Base-by-base conservation (phyloP, 768 basidiomycete species). In the Lactarius hatsudake region DNA sequence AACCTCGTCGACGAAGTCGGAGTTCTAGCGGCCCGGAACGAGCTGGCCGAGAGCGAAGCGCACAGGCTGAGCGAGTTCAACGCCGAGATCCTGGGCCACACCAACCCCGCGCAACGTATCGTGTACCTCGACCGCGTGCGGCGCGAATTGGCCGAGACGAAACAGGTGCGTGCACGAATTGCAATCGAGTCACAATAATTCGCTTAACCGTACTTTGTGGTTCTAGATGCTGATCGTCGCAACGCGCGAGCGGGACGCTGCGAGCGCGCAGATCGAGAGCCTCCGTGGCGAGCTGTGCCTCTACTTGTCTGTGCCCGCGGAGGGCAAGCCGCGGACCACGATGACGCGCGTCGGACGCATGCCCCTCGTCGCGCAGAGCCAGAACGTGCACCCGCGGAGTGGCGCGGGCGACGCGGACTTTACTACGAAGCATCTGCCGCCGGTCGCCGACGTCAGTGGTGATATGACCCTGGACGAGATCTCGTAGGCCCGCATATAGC, bases 41-140 rank as follows among this genome's bases (percentile, higher is more conserved):
- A 87, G 38, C 80, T 94, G 42, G 91, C 92, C 8, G 89, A 94
- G 72, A 87, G 87, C 51, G 95, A 96, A 74, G 86, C 90, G 0
- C 80, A 84, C 45, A 79, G 81, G n/a, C 82, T 96, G 53, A 87
- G 90, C 70, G 83, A 81, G 72, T 89, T 93, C 78, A 96, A 96
- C 69, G 90, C 92, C 0, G 87, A 94, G 74, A 90, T 96, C 65
- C 78, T 94, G 20, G 86, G 92, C 0, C 94, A 96, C 74, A 82
- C 84, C 40, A 95, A 96, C 73, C 90, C 91, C 10, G 86, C 87
- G 1, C 94, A 96, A 76, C 85, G 87, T 66, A 94, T 97, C 72
- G 81, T 87, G 75, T 96, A 96, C 71, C 87, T 97, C 18, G 95
- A 96, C 66, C 83, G 87, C 62, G 86, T 97, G 61, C 83, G 94